Base-by-base conservation (phyloP, 1,139 yeast species). In the Candida freyschussii region DNA sequence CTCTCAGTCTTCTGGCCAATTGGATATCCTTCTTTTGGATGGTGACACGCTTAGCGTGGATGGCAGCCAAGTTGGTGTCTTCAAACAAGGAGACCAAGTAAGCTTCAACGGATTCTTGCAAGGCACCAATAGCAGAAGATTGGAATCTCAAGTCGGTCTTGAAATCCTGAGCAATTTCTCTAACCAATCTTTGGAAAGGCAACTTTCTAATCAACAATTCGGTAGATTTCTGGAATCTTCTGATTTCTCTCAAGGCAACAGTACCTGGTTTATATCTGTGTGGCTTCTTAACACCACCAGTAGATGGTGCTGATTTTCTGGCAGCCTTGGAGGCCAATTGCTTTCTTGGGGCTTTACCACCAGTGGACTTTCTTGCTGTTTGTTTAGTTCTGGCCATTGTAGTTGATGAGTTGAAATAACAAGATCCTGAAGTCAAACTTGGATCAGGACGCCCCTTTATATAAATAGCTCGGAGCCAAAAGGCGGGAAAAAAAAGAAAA, bases 191-290 rank as follows among this genome's bases (percentile, higher is more conserved):
- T 75, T 89, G 96, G 94, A 87, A 87, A 48, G 97, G 97, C 58
- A 89, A 78, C 74, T 89, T 87, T 80, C 97, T 86, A 71, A 89
- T 87, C 66, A 89, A 78, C 44, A 89, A 75, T 71, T 89, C 97
- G 59, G 96, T 89, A 48, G 96, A 84, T 72, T 89, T 89, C 75
- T 89, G 96, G 79, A 89, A 89, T 75, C 96, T 86, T 82, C 96
- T 86, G 63, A 89, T 89, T 76, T 89, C 97, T 83, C 96, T 89
- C 65, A 89, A 83, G 58, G 97, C 97, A 62, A 89, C 96, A 62
- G 96, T 89, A 87, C 97, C 97, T 67, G 97, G 97, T 91, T 87
- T 89, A 75, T 87, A 89, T 83, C 97, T 86, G 86, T 89, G 97
- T 55, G 96, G 96, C 78, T 89, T 89, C 89, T 89, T 89, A 65